Evolutionary conservation across 495 filamentous ascomycete species (phyloP), one percentile per base, ranked within the genome.

Genomic region (Trichoderma virens): DNA sequence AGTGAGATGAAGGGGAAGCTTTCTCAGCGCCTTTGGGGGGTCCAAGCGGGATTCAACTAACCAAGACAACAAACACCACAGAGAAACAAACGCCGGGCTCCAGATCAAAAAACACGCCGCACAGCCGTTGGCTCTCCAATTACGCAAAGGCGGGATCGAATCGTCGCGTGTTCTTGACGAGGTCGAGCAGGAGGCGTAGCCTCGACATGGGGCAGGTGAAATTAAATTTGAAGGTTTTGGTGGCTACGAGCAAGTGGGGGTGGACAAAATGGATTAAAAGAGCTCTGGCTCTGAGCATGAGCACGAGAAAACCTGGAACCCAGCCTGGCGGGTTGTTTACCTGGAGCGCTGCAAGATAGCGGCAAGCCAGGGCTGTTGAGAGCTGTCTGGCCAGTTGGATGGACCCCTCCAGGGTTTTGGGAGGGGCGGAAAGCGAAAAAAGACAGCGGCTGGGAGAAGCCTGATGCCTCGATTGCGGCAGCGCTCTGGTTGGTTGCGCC

Each of bases 81-180:
- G 35, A 61, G 31, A 61, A 61, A 61, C 59, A 61, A 61, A 61
- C 59, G 59, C 59, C 59, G 35, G 28, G 59, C 59, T 35, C 59
- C 59, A 61, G 34, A 28, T 27, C 25, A 56, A 56, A 28, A 30
- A 56, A 11, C 23, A 30, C 51, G 51, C 51, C 18, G 23, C 51
- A 56, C 23, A 7, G 20, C 7, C 25, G 3, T 5, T 30, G 51
- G 27, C 32, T 35, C 32, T 11, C 32, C 32, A 35, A 18, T 30
- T 4, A 56, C 13, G 51, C 51, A 56, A 27, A 30, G 51, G 16
- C 25, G 9, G 23, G 51, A 30, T 18, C 23, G 51, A 30, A 30
- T 56, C 20, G 51, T 28, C 51, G 51, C 51, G 51, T 8, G 23
- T 5, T 3, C 45, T 27, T 27, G 8, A 56, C 23, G 25, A 16